Percentiles rank a stretch among this genome's conserved stretches.
Conservation (phyloP, 805 yeast species). For the Tetrapisispora taiwanensis region DNA sequence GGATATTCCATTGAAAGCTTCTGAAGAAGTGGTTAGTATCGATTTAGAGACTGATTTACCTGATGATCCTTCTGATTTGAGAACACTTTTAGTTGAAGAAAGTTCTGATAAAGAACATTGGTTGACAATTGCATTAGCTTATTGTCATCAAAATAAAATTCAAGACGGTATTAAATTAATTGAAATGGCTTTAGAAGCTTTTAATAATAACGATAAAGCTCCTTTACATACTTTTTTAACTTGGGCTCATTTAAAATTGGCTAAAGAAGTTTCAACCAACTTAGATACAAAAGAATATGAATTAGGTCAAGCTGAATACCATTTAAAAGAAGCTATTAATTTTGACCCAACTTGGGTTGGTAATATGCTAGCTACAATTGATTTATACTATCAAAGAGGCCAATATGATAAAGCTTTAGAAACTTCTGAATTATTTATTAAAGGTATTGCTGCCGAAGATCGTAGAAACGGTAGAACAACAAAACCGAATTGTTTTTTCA, state of each 20-base stretch:
- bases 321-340: slow-evolving; percentile 39
- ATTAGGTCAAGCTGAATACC: slow-evolving; percentile 35
- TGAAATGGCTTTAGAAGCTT: slow-evolving; percentile 43
- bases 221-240: slow-evolving; percentile 53
- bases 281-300: slow-evolving; percentile 23
- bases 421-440: slow-evolving; percentile 51
- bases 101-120: slow-evolving; percentile 67
- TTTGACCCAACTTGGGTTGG: slow-evolving; percentile 38
- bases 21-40: slow-evolving; percentile 78
- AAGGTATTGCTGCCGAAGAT: slow-evolving; percentile 30
- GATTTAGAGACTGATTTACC: slow-evolving; percentile 76
- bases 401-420: slow-evolving; percentile 63
- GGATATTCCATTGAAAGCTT: slow-evolving; percentile 62
- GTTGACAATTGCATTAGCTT: slow-evolving; percentile 75
- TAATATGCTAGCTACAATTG: slow-evolving; percentile 57
- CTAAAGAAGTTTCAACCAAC: slow-evolving; percentile 22
- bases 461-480: slow-evolving; percentile 33
- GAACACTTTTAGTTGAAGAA: slow-evolving; percentile 71
- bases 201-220: slow-evolving; percentile 30
- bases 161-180: slow-evolving; percentile 58
- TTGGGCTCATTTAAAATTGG: slow-evolving; percentile 57
- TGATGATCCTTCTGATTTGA: slow-evolving; percentile 79
- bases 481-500: slow-evolving; percentile 59
- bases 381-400: slow-evolving; percentile 46
- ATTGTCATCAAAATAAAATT: slow-evolving; percentile 49